Evolutionary conservation across 2,329 filamentous ascomycete species (phyloP).

Genomic region (Aureobasidium sp.): DNA sequence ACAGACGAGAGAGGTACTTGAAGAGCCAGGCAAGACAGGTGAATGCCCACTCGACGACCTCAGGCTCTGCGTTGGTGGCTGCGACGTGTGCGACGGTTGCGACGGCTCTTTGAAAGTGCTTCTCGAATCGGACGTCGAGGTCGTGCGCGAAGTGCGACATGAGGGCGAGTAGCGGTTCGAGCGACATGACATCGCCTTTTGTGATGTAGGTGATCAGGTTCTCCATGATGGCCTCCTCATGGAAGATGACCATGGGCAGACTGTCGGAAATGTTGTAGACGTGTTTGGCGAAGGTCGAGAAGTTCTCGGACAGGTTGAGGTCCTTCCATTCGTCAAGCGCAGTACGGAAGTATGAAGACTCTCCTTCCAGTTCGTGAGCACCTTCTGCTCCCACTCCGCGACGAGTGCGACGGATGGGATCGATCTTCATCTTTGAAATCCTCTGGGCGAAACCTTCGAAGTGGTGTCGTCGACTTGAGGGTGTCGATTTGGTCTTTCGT

Average conservation of each 20-base stretch:
- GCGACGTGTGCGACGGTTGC: constrained; percentile 71
- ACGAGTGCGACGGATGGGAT: constrained; percentile 84
- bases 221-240: constrained; percentile 78
- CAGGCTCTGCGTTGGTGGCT: constrained; percentile 61
- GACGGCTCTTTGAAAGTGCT: constrained; percentile 72
- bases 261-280: constrained; percentile 77
- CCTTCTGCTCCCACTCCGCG: constrained; percentile 22
- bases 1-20: constrained; percentile 85
- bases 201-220: constrained; percentile 69
- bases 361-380: constrained; percentile 74
- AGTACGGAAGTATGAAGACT: constrained; percentile 77
- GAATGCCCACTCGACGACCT: constrained; percentile 98
- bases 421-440: constrained; percentile 85
- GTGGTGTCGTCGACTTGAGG: constrained; percentile 73
- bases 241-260: constrained; percentile 84
- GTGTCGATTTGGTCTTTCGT: constrained; percentile 57
- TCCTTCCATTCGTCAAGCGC: constrained; percentile 85
- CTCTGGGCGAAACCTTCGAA: constrained; percentile 90
- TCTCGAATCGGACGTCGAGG: constrained; percentile 78
- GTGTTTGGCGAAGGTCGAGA: constrained; percentile 68
- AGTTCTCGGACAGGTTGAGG: constrained; percentile 78
- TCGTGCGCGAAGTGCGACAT: constrained; percentile 93
- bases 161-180: constrained; percentile 84
- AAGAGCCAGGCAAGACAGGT: constrained; percentile 90
- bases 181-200: constrained; percentile 66